Conservation (phyloP, 2,329 filamentous ascomycete genomes). For the Trichoderma polysporum region DNA sequence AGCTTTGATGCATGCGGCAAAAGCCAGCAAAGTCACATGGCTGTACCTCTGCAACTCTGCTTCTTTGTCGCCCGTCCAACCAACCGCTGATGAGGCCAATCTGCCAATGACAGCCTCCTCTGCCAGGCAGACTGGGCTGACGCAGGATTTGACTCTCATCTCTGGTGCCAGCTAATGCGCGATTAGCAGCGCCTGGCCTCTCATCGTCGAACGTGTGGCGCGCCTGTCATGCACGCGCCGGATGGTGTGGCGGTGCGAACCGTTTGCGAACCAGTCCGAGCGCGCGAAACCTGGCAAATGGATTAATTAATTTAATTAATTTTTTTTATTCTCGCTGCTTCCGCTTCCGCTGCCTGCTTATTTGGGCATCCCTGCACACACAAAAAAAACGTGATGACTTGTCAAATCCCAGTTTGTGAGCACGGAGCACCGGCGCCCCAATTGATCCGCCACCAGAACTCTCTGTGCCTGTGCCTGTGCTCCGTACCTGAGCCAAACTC, state of each 20-base stretch:
- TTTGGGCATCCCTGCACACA: background rate
- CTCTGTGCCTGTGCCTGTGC: background rate
- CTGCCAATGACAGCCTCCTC: background rate
- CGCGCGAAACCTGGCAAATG: background rate
- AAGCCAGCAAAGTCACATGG: constrained; percentile 2
- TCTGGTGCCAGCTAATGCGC: background rate
- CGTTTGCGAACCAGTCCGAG: constrained; percentile 8
- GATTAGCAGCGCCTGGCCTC: constrained; percentile 1
- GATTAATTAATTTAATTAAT: background rate
- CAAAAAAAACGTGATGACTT: constrained; percentile 6
- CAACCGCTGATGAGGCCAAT: background rate
- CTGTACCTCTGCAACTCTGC: background rate
- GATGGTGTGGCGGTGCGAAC: constrained; percentile 16
- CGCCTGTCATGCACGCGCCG: background rate
- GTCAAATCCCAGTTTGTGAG: background rate
- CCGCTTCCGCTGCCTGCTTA: background rate
- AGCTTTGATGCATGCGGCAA: background rate
- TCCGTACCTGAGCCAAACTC: constrained; percentile 9
- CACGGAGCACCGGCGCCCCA: constrained; percentile 16
- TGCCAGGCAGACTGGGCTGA: background rate
- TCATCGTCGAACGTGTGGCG: constrained; percentile 14
- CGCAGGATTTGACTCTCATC: background rate
- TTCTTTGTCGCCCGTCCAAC: background rate
- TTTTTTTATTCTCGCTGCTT: background rate
- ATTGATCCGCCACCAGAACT: constrained; percentile 17